Conservation (phyloP, 108 stramenopile genomes). For the Cyclotella choctawhatcheeana region DNA sequence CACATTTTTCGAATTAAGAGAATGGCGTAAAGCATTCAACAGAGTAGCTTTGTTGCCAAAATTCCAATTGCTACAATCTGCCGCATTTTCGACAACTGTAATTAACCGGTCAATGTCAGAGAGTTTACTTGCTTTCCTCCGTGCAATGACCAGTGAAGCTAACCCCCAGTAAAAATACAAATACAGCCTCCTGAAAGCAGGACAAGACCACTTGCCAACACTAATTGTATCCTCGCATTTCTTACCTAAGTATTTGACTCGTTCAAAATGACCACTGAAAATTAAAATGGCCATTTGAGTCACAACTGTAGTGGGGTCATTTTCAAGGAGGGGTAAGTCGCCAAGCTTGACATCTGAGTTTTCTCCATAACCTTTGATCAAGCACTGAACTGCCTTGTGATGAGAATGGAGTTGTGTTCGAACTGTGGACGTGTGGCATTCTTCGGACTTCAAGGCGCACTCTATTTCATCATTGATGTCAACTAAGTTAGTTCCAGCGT, state of each 20-base stretch:
- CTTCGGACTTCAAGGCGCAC: conserved; percentile 17
- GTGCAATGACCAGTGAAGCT: not conserved
- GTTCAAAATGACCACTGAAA: conserved; percentile 9
- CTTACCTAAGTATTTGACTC: conserved; percentile 8
- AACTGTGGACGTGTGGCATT: not conserved
- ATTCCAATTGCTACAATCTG: not conserved
- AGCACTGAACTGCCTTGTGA: conserved; percentile 21
- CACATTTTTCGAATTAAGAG: not conserved
- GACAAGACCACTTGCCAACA: not conserved
- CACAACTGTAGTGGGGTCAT: not conserved
- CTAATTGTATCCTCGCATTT: not conserved
- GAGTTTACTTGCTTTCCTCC: conserved; percentile 17
- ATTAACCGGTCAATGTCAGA: not conserved
- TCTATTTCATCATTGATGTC: conserved; percentile 21
- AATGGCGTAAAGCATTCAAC: not conserved
- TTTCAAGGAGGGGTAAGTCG: not conserved
- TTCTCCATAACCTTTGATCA: conserved; percentile 34
- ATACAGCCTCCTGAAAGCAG: not conserved
- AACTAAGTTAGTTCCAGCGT: conserved; percentile 24
- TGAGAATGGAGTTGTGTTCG: not conserved
- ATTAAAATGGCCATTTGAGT: not conserved
- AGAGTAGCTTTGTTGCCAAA: conserved; percentile 10
- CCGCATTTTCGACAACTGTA: not conserved
- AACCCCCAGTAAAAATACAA: conserved; percentile 5
- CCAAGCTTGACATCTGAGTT: not conserved